A percentile compares a stretch with the other conserved stretches of the same genome.
phyloP scores from a whole-genome alignment of 495 filamentous ascomycete genomes.

The Tuber brumale region DNA sequence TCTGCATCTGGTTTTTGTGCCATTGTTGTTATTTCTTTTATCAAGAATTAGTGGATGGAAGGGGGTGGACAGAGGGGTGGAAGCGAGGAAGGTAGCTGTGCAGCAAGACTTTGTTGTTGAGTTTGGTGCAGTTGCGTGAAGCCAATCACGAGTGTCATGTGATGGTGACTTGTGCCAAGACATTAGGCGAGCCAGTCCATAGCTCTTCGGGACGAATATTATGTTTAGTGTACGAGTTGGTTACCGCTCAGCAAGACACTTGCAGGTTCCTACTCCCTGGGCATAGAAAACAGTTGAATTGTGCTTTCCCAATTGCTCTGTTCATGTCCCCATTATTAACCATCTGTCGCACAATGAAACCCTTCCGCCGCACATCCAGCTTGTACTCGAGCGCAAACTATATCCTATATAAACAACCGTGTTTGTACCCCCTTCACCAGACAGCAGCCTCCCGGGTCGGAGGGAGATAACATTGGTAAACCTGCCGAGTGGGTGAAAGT shows the following conservation, averaged over 20 bases:
- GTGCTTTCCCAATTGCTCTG: neutral
- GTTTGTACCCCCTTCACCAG: neutral
- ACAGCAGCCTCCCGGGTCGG: neutral
- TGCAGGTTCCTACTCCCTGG: neutral
- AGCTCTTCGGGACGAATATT: neutral
- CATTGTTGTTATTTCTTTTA: constrained; percentile 10
- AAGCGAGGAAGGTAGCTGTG: neutral
- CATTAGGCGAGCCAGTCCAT: neutral
- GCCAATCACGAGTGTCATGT: neutral
- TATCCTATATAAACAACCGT: neutral
- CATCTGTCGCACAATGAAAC: neutral
- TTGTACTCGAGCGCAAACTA: neutral
- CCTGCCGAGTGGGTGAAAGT: neutral
- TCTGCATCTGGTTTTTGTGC: constrained; percentile 58
- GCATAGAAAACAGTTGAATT: neutral
- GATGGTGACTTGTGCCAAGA: neutral
- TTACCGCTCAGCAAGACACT: neutral
- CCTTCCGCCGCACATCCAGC: neutral
- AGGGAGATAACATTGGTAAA: neutral
- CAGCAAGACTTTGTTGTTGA: neutral
- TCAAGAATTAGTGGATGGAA: neutral
- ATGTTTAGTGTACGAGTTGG: neutral
- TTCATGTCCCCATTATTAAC: neutral
- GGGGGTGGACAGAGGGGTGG: neutral
- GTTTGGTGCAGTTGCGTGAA: neutral